Percentiles rank a stretch among this genome's conserved stretches.
These are phyloP conservation scores for Piper betle DNA, from an alignment of 164 flowering plant species.

Conservation along the genomic window DNA sequence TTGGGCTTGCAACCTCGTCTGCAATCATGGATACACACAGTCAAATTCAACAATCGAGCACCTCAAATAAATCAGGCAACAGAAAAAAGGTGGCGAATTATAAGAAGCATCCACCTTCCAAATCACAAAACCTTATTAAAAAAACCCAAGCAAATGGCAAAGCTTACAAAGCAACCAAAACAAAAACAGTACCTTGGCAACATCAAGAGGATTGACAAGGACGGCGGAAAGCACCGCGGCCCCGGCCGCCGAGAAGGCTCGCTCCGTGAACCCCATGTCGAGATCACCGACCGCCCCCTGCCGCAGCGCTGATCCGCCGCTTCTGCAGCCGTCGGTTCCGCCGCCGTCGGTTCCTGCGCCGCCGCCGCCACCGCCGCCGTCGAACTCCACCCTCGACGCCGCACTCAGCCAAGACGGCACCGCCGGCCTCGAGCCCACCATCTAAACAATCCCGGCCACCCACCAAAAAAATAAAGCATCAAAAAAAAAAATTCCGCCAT, in stretches of 20 bases:
- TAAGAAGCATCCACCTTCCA: neutral
- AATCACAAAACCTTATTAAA: neutral
- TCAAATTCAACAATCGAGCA: neutral
- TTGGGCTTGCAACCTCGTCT: slow-evolving; percentile 98
- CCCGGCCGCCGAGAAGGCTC: slow-evolving; percentile 82
- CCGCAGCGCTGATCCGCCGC: slow-evolving; percentile 2
- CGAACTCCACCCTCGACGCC: slow-evolving; percentile 21
- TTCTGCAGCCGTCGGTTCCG: neutral
- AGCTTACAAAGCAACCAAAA: neutral
- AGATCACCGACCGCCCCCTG: slow-evolving; percentile 17
- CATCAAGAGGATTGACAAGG: slow-evolving; percentile 92
- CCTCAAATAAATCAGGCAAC: neutral
- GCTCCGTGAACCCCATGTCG: slow-evolving; percentile 48
- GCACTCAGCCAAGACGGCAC: slow-evolving; percentile 27
- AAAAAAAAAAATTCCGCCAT: neutral
- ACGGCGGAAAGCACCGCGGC: slow-evolving; percentile 89
- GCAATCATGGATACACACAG: slow-evolving; percentile 5
- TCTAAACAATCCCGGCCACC: slow-evolving; percentile 1
- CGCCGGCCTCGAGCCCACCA: slow-evolving; percentile 22
- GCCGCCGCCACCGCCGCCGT: slow-evolving; percentile 2
- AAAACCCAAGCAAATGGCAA: neutral
- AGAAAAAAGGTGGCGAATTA: neutral
- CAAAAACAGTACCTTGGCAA: slow-evolving; percentile 58
- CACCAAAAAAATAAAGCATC: neutral
- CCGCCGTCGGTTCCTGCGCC: neutral